A percentile compares a stretch with the other conserved stretches of the same genome.
These are phyloP conservation scores for Trichosporon ovoides DNA, from an alignment of 1,284 basidiomycete species.

Conservation along the genomic window DNA sequence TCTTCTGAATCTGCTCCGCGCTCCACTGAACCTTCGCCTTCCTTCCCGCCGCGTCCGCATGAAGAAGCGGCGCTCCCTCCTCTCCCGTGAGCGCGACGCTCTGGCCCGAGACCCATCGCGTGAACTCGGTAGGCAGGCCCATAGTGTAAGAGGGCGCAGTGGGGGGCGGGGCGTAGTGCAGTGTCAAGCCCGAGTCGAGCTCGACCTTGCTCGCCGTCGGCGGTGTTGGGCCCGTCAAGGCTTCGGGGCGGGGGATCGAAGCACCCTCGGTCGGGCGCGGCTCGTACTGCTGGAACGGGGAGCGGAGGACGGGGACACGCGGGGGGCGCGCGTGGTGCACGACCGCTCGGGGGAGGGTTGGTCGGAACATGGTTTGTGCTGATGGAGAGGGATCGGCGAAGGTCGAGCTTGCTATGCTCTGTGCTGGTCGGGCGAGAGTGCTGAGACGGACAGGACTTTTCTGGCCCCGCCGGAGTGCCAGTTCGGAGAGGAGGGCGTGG, in stretches of 20 bases:
- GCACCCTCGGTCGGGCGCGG: constrained; percentile 39
- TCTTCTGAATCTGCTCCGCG: constrained; percentile 24
- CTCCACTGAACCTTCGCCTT: constrained; percentile 20
- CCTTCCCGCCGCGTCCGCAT: background rate
- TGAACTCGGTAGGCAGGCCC: constrained; percentile 33
- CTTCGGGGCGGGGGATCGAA: constrained; percentile 27
- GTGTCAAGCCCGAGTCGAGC: constrained; percentile 25
- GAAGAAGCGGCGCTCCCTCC: constrained; percentile 24
- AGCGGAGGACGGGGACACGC: constrained; percentile 30
- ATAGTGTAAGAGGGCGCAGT: constrained; percentile 40
- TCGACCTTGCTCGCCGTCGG: constrained; percentile 7
- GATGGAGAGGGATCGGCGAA: background rate
- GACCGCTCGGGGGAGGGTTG: constrained; percentile 24
- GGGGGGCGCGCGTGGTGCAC: constrained; percentile 42
- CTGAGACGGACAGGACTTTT: no score
- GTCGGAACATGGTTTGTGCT: constrained; percentile 13
- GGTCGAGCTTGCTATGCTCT: no score
- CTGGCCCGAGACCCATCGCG: constrained; percentile 37
- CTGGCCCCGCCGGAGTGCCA: no score
- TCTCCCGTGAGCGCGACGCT: constrained; percentile 30
- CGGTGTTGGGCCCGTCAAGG: constrained; percentile 4
- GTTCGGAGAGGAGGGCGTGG: no score
- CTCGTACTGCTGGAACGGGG: constrained; percentile 29
- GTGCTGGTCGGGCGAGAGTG: no score
- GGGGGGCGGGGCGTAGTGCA: constrained; percentile 44